These are phyloP conservation scores for Lachancea lanzarotensis DNA, from an alignment of 805 yeast species.

Conservation along the genomic window DNA sequence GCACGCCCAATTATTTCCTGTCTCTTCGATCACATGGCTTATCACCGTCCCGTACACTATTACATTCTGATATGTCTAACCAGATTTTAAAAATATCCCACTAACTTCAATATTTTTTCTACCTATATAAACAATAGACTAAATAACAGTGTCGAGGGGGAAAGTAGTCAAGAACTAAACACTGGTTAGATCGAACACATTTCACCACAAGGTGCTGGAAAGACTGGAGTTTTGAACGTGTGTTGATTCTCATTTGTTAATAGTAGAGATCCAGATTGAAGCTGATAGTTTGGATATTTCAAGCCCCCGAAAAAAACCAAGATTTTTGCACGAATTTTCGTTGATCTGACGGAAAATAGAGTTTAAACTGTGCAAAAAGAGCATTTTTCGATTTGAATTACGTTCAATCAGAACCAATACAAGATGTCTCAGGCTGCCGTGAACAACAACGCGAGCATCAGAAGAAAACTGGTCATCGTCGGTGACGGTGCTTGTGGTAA, in stretches of 20 bases:
- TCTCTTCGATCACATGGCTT: not conserved
- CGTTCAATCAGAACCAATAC: not conserved
- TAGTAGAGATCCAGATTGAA: no score
- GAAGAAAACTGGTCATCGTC: conserved; percentile 77
- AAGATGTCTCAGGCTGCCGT: conserved; percentile 10
- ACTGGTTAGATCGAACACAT: not conserved
- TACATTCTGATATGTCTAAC: not conserved
- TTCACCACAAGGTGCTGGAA: not conserved
- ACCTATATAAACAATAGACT: conserved; percentile 1
- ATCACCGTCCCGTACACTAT: not conserved
- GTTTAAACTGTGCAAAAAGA: no score
- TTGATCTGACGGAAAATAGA: not conserved
- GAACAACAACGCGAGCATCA: conserved; percentile 15
- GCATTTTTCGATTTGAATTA: not conserved
- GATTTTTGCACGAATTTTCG: no score
- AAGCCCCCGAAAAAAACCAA: no score
- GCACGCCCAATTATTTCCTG: not conserved
- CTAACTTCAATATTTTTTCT: not conserved
- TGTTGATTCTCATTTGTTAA: no score
- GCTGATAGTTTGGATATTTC: no score
- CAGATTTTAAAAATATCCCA: not conserved
- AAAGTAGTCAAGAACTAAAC: not conserved
- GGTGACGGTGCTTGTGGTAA: conserved; percentile 98
- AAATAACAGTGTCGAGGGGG: not conserved
- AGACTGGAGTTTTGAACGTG: no score